Base-by-base conservation (phyloP, 2,329 filamentous ascomycete species). In the Alternaria panax region DNA sequence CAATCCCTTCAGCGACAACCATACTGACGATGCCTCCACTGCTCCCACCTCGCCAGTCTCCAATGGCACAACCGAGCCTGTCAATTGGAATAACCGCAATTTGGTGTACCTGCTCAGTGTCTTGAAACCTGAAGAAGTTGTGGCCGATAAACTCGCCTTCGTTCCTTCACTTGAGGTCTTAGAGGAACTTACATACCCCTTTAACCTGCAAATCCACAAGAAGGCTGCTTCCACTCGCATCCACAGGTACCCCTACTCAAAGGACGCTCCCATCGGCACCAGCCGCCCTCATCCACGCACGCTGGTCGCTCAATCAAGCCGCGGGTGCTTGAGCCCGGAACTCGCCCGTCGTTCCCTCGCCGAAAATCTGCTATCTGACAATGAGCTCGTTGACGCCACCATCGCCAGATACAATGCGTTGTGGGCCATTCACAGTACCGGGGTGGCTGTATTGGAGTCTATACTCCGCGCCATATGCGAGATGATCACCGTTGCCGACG, bases 61-160 rank as follows among this genome's bases (percentile, higher is more conserved):
- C 27, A 18, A 40, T 25, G 48, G 25, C 38, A 32, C 30, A 24
- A 7, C 34, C 25, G 30, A 16, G 0, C 48, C 62, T 3, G 57
- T 71, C 45, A 18, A 56, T 27, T 73, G 68, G 69, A 64, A 47
- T 22, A 59, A 57, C 24, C 46, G 47, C 16, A 59, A 64, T 42
- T 51, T 72, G 16, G 63, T 62, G 40, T 70, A 69, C 56, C 62
- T 73, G 18, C 45, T 70, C 18, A 41, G 41, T 30, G 51, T 60
- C 32, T 46, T 73, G 45, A 60, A 55, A 27, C 64, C 70, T 9
- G 38, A 55, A 50, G 51, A 59, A 16, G 47, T 63, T 11, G 2
- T 54, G 11, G 20, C 46, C 41, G 41, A 60, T 25, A 32, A 30
- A 14, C 34, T 70, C 54, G 7, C 60, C 51, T 64, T 70, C 60